These are phyloP conservation scores for Hypoxylon sp. DNA, from an alignment of 2,329 filamentous ascomycete species.

Conservation along the genomic window DNA sequence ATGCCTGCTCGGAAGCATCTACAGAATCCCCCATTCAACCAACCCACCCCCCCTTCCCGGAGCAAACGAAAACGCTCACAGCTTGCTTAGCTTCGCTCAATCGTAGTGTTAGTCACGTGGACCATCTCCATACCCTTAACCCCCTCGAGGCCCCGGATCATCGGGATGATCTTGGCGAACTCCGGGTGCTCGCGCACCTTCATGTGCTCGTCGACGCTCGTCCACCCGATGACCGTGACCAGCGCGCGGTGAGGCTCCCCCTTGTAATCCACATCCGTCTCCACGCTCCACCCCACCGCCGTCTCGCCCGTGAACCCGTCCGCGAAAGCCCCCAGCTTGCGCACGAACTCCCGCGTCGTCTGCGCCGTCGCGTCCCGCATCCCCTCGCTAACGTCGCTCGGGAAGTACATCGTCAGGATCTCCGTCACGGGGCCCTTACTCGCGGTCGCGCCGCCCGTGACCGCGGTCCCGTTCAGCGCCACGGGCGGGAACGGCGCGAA, in stretches of 20 bases:
- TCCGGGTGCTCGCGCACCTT: constrained; percentile 38
- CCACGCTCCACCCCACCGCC: constrained; percentile 45
- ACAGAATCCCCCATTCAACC: neutral
- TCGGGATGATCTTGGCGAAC: constrained; percentile 33
- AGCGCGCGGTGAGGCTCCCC: constrained; percentile 41
- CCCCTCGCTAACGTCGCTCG: constrained; percentile 9
- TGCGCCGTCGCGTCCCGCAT: neutral
- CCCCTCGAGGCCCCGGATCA: constrained; percentile 34
- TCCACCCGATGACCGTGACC: constrained; percentile 46
- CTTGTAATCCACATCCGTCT: constrained; percentile 39
- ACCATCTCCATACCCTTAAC: constrained; percentile 43
- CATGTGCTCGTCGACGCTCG: constrained; percentile 38
- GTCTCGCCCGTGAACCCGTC: constrained; percentile 37
- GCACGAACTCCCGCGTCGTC: constrained; percentile 26
- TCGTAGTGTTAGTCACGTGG: constrained; percentile 36
- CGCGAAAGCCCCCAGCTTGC: neutral
- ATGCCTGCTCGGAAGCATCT: neutral
- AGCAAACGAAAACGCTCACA: neutral
- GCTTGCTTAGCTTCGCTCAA: constrained; percentile 24
- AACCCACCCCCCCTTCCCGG: no score
- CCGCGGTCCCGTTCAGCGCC: constrained; percentile 18
- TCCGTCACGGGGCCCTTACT: constrained; percentile 31
- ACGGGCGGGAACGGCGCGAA: constrained; percentile 42
- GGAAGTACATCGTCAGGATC: constrained; percentile 46
- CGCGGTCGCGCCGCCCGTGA: neutral